Conservation (phyloP, 108 stramenopile species). For the Pseudonitzschia multiseries region DNA sequence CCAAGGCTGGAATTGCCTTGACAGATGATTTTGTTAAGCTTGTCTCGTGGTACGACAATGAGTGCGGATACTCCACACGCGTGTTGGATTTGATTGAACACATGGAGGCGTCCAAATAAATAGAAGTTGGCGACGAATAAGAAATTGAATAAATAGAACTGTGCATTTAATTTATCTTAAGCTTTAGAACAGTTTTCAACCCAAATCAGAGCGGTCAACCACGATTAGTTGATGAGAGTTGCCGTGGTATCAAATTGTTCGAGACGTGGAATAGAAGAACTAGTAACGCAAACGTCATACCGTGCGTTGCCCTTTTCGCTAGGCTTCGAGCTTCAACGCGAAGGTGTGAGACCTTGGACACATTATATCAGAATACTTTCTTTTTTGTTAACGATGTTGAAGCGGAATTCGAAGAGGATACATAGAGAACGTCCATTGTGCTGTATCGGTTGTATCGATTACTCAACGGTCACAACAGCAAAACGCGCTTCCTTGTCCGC, state of each 20-base stretch:
- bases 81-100: slow-evolving; percentile 94
- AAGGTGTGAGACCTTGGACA: no score
- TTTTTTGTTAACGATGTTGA: background rate
- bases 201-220: no score
- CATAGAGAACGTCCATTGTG: background rate
- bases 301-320: no score
- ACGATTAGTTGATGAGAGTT: no score
- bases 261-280: no score
- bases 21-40: slow-evolving; percentile 99
- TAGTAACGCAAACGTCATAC: no score
- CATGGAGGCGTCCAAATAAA: slow-evolving; percentile 71
- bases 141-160: slow-evolving; percentile 6
- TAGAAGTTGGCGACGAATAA: background rate
- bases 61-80: slow-evolving; percentile 93
- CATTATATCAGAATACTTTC: no score
- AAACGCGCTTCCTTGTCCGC: slow-evolving; percentile 3
- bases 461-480: slow-evolving; percentile 7
- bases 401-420: background rate
- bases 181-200: background rate
- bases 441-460: background rate
- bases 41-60: slow-evolving; percentile 99
- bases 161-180: background rate
- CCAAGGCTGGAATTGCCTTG: slow-evolving; percentile 97
- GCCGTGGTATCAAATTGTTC: no score
- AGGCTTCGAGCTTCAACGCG: no score